A percentile compares a stretch with the other conserved stretches of the same genome.
phyloP scores from a whole-genome alignment of 306 rosid genomes.

The Malus sylvestris region DNA sequence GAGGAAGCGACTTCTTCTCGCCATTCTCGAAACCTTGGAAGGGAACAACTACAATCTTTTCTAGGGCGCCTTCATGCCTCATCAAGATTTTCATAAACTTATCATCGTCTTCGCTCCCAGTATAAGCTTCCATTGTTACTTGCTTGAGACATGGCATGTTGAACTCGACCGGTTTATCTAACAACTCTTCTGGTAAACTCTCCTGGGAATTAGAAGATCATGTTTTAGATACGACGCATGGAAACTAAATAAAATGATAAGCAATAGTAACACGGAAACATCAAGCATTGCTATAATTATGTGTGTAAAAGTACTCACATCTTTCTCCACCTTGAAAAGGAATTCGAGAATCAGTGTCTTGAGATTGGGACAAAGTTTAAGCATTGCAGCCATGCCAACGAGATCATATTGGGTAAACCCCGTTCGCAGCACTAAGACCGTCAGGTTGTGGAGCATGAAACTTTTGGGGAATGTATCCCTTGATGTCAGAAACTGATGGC shows the following conservation, averaged over 20 bases:
- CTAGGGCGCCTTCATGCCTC: neutral
- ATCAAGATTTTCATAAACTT: neutral
- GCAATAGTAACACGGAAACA: neutral
- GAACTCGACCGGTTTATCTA: neutral
- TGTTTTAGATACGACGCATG: neutral
- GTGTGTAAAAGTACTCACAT: neutral
- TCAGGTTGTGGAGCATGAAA: conserved; percentile 1
- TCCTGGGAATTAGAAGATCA: neutral
- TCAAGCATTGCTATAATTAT: neutral
- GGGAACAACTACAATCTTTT: neutral
- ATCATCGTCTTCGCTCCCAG: neutral
- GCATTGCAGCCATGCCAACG: conserved; percentile 7
- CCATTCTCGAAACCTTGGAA: neutral
- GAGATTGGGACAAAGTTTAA: neutral
- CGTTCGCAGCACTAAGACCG: neutral
- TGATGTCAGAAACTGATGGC: conserved; percentile 3
- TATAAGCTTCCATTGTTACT: neutral
- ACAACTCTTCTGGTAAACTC: neutral
- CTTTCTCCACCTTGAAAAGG: neutral
- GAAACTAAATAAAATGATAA: neutral
- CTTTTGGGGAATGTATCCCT: neutral
- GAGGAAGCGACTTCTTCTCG: neutral
- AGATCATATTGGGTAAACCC: conserved; percentile 5
- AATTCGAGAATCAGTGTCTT: neutral
- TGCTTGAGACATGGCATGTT: conserved; percentile 5